Evolutionary conservation across 371 early-diverging fungal species (phyloP).

Genomic region (Saksenaea vasiformis): DNA sequence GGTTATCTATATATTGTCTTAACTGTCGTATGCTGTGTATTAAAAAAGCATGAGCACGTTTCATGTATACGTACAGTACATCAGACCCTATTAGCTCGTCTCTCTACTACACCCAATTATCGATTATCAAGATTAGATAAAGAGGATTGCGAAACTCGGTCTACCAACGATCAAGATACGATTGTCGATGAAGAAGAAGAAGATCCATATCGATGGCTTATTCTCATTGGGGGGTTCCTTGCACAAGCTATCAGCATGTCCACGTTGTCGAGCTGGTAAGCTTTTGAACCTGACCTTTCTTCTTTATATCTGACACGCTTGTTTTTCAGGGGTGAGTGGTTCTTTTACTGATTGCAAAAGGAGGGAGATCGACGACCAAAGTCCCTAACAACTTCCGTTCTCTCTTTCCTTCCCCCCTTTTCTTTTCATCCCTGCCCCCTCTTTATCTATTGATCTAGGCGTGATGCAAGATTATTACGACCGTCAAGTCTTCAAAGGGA

Average conservation of each 20-base stretch:
- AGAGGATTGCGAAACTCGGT: neutral
- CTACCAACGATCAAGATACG: neutral
- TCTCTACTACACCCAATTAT: neutral
- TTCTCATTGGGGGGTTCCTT: constrained; percentile 31
- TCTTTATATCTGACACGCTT: neutral
- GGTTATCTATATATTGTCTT: too few species aligned
- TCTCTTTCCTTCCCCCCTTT: neutral
- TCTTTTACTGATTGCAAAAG: neutral
- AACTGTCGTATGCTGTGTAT: neutral
- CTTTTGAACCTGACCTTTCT: neutral
- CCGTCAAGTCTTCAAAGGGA: constrained; percentile 25
- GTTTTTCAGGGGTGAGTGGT: constrained; percentile 4
- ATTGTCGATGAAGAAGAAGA: constrained; percentile 17
- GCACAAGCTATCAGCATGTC: constrained; percentile 39
- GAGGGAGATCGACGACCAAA: neutral
- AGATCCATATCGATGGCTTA: constrained; percentile 34
- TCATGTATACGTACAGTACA: neutral
- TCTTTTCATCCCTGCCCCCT: neutral
- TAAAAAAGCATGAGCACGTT: neutral
- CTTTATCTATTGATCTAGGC: constrained; percentile 2
- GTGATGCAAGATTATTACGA: constrained; percentile 24
- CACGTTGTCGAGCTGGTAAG: constrained; percentile 39
- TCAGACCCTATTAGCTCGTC: neutral
- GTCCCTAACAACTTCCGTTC: neutral
- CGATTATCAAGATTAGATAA: neutral